Evolutionary conservation across 1,284 basidiomycete genomes (phyloP), one percentile per base, ranked within the genome.

Genomic region (Athelia psychrophila): DNA sequence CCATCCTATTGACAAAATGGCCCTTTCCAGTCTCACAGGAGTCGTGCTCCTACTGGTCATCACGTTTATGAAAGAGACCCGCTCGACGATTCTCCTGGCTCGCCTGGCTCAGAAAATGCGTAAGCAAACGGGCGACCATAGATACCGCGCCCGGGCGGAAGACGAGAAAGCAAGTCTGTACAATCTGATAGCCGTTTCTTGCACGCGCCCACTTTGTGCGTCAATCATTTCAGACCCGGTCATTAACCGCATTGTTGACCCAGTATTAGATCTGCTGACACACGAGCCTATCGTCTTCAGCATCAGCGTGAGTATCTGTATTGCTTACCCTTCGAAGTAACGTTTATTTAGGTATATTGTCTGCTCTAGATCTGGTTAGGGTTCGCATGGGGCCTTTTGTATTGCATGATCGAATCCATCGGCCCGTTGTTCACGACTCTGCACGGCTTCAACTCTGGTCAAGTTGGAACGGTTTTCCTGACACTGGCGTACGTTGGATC

Each of bases 321-420:
- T 5, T 6, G 27, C 27, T 42, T 16, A 35, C n/a, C 10, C 10
- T 82, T 30, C 79, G 78, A 2, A 80, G 33, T 35, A 10, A 35
- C n/a, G n/a, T 30, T 42, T 16, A 20, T n/a, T 2, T 25, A 16
- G 19, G 18, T 47, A 6, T 27, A 23, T 13, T 42, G 13, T 51
- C 18, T n/a, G 9, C 38, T n/a, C 60, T 58, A 88, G 84, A 55
- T 90, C 15, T 93, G 89, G 90, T 70, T 84, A 47, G 86, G 86
- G 1, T 84, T 89, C 53, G 79, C 79, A 1, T 93, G 90, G 91
- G 91, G 91, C 0, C 78, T 93, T 12, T 66, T 88, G 45, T 93
- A 83, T 63, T 81, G 79, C 52, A 69, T 90, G 53, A 72, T 92
- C 25, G 81, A 84, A 76, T 84, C 86, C 0, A 74, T 90, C 22